Conservation (phyloP, 2,329 filamentous ascomycete species). For the Whalleya microplaca region DNA sequence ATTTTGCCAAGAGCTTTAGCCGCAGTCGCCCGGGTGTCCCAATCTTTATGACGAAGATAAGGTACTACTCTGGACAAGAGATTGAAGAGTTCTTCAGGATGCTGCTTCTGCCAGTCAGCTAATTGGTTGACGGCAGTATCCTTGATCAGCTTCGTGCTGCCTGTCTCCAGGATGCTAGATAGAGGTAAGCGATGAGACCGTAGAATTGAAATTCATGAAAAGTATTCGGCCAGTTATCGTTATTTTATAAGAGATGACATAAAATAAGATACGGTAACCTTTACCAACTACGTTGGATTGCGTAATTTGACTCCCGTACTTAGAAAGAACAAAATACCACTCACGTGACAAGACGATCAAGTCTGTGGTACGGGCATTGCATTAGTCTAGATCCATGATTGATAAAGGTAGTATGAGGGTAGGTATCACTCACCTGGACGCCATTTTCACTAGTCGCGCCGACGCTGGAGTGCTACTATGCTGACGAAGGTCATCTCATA, state of each 20-base stretch:
- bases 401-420: constrained; percentile 2
- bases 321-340: constrained; percentile 42
- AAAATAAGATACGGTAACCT: neutral
- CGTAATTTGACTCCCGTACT: neutral
- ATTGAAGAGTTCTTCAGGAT: constrained; percentile 97
- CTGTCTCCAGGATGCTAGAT: constrained; percentile 87
- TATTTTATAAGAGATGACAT: too few species aligned
- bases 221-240: neutral
- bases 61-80: constrained; percentile 92
- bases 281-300: neutral
- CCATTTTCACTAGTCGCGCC: constrained; percentile 52
- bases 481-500: constrained; percentile 33
- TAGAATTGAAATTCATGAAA: neutral
- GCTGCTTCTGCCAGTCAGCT: constrained; percentile 96
- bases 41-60: constrained; percentile 91
- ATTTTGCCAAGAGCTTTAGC: constrained; percentile 95
- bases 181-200: constrained; percentile 8
- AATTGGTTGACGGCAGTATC: constrained; percentile 97
- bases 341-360: constrained; percentile 87
- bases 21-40: constrained; percentile 93
- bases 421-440: constrained; percentile 52
- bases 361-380: constrained; percentile 54
- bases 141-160: constrained; percentile 92
- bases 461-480: constrained; percentile 33
- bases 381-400: constrained; percentile 26